Base-by-base conservation (phyloP, 192 early-diverging fungal genomes). In the Coemansia sp. region DNA sequence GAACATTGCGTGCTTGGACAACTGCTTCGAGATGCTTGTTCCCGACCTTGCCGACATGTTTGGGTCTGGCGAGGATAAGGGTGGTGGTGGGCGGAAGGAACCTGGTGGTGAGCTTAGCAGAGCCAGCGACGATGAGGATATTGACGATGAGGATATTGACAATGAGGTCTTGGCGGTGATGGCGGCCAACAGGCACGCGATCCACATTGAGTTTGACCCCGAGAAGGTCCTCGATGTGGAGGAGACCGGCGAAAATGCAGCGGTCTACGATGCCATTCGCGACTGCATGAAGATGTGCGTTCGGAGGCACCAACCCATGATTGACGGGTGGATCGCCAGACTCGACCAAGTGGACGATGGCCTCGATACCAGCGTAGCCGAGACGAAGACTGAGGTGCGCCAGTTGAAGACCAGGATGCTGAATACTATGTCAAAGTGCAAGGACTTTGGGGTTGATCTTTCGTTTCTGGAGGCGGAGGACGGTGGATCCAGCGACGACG, bases 171-270 rank as follows among this genome's bases (percentile, higher is more conserved):
- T 85, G 15, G 76, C 86, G 18, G 87, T 88, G 15, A 85, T 91
- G 67, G 89, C 87, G 4, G 85, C 86, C 11, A 85, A 83, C 59
- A 84, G 88, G 2, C 89, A 90, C 41, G 76, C 70, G 19, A 75
- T 92, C 41, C 79, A 84, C n/a, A 76, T 90, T 62, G 65, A 80
- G 50, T 50, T 92, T 26, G 72, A 85, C 8, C 79, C 84, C 19
- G 76, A 81, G 9, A 71, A 84, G 7, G 68, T 81, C 2, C 72
- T 87, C 37, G 85, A 86, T 6, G 65, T 88, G 5, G 56, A 75
- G 15, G 90, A 92, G 44, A 75, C 84, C 0, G 72, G 72, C 1
- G 86, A 85, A 0, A 92, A 89, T 45, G 47, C 47, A 16, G 70
- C 62, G 15, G 68, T 81, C 9, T 81, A 66, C 48, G 74, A 72